A percentile compares a stretch with the other conserved stretches of the same genome.
Evolutionary conservation across 2,329 filamentous ascomycete species (phyloP).

Genomic region (Epichloe bromicola): DNA sequence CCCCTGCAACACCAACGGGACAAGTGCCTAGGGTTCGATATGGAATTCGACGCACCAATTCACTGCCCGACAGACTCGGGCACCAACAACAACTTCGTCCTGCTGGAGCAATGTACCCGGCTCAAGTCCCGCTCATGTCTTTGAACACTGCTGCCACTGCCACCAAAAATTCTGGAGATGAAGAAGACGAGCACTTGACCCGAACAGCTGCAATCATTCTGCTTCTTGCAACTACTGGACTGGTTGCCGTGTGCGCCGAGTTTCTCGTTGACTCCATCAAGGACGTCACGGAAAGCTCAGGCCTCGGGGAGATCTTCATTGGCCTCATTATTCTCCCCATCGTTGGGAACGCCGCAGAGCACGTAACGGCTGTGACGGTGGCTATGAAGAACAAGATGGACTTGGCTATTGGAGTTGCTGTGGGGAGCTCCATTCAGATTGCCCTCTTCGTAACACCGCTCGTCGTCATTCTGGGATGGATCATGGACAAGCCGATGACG

Average conservation of each 20-base stretch:
- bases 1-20: constrained; percentile 22
- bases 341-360: constrained; percentile 61
- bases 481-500: constrained; percentile 54
- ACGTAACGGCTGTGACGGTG: constrained; percentile 58
- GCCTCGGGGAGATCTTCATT: constrained; percentile 53
- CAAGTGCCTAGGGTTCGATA: constrained; percentile 44
- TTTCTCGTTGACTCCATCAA: constrained; percentile 58
- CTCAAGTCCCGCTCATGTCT: constrained; percentile 28
- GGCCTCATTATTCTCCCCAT: constrained; percentile 61
- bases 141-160: constrained; percentile 18
- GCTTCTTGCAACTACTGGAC: constrained; percentile 47
- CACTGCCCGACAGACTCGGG: constrained; percentile 56
- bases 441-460: constrained; percentile 58
- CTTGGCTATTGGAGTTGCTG: constrained; percentile 57
- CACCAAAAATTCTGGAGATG: constrained; percentile 16
- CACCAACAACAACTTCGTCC: constrained; percentile 27
- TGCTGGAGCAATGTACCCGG: constrained; percentile 36
- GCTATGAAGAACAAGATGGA: constrained; percentile 69
- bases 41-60: constrained; percentile 61
- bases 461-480: constrained; percentile 60
- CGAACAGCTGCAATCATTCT: constrained; percentile 46
- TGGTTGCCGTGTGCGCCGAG: constrained; percentile 57
- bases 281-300: constrained; percentile 42
- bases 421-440: constrained; percentile 59
- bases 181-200: constrained; percentile 35